phyloP scores from a whole-genome alignment of 2,329 filamentous ascomycete genomes.

The Apiospora saccharicola region DNA sequence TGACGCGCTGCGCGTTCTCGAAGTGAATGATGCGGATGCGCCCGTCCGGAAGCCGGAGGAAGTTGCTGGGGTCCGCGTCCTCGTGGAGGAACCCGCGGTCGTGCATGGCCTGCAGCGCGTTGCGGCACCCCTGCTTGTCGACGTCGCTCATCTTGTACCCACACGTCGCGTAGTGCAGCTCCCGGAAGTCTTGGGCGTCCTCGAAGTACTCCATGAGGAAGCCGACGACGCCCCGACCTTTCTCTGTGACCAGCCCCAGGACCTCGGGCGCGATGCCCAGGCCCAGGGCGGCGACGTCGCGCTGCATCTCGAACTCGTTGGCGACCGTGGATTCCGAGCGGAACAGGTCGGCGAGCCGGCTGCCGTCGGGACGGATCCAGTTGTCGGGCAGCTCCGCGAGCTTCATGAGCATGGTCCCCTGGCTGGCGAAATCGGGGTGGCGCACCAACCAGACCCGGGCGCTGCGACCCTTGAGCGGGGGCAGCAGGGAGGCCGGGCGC shows the following conservation, averaged over 20 bases:
- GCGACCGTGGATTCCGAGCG: not conserved
- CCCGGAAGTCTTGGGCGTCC: not conserved
- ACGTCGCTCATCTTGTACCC: not conserved
- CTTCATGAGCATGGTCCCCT: not conserved
- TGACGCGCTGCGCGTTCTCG: not conserved
- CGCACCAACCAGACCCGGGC: not conserved
- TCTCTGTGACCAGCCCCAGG: not conserved
- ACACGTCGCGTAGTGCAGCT: not conserved
- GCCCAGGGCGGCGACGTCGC: not conserved
- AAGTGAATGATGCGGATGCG: not conserved
- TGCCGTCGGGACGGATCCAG: not conserved
- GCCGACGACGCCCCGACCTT: not conserved
- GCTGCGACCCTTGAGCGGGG: not conserved
- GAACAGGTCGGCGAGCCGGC: not conserved
- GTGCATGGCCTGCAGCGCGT: not conserved
- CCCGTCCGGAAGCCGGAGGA: not conserved
- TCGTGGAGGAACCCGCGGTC: not conserved
- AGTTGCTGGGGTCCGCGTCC: not conserved
- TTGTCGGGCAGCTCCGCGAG: not conserved
- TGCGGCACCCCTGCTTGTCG: not conserved
- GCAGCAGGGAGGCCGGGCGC: no score
- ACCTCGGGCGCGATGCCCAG: not conserved
- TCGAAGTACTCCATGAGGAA: not conserved
- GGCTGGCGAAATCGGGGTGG: not conserved
- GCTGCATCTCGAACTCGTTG: not conserved